Percentiles rank a stretch among this genome's conserved stretches.
Evolutionary conservation across 805 yeast genomes (phyloP).

Genomic region (Candida manassasensis): DNA sequence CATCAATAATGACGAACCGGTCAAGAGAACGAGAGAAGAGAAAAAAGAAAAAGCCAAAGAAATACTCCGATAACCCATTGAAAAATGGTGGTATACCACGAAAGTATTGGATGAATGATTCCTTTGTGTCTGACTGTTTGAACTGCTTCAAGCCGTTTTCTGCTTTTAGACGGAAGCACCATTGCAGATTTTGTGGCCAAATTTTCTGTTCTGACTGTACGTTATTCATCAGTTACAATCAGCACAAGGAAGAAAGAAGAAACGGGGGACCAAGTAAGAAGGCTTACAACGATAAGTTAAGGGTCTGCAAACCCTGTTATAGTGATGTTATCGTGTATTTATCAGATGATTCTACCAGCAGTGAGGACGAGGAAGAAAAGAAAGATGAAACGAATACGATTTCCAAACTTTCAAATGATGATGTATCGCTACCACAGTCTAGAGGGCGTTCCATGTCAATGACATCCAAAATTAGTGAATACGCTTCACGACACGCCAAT

Average conservation of each 20-base stretch:
- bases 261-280: conserved; percentile 16
- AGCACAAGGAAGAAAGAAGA: conserved; percentile 36
- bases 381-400: conserved; percentile 13
- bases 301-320: conserved; percentile 76
- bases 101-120: conserved; percentile 96
- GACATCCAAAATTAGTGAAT: not conserved
- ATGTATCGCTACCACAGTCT: conserved; percentile 16
- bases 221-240: conserved; percentile 56
- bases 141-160: conserved; percentile 76
- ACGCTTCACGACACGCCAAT: conserved; percentile 5
- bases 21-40: conserved; percentile 11
- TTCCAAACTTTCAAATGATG: conserved; percentile 8
- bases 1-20: conserved; percentile 20
- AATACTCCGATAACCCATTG: conserved; percentile 37
- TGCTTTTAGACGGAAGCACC: conserved; percentile 88
- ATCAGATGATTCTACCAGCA: conserved; percentile 57
- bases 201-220: conserved; percentile 88
- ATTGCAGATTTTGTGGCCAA: conserved; percentile 94
- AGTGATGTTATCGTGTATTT: conserved; percentile 64
- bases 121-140: conserved; percentile 83
- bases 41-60: conserved; percentile 25
- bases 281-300: conserved; percentile 61
- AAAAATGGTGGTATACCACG: conserved; percentile 53
- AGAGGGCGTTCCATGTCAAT: conserved; percentile 2
- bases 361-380: conserved; percentile 29